A percentile compares a stretch with the other conserved stretches of the same genome.
phyloP scores from a whole-genome alignment of 1,139 yeast genomes.

The Candida mesenterica region DNA sequence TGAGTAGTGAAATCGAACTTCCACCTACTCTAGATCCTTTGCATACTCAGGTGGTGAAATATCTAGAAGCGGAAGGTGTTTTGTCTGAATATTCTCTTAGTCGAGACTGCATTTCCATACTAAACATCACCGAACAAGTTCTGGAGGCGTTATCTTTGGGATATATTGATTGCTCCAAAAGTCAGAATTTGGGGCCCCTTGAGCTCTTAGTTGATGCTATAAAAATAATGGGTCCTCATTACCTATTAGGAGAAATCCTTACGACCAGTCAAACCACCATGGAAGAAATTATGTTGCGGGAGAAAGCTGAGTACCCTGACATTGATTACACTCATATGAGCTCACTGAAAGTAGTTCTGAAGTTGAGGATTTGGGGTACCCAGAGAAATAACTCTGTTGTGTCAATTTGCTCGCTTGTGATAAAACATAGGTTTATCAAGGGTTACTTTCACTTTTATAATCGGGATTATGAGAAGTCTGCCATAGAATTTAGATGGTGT shows the following conservation, averaged over 20 bases:
- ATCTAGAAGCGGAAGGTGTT: constrained; percentile 10
- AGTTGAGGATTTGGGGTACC: constrained; percentile 12
- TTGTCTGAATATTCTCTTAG: constrained; percentile 9
- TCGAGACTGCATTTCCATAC: constrained; percentile 6
- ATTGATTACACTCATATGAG: constrained; percentile 12
- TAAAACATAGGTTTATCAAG: constrained; percentile 17
- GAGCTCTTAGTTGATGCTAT: constrained; percentile 16
- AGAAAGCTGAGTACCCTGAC: constrained; percentile 16
- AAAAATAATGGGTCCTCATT: constrained; percentile 21
- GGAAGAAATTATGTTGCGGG: constrained; percentile 11
- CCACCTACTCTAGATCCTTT: constrained; percentile 4
- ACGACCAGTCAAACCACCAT: constrained; percentile 7
- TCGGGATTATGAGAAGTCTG: constrained; percentile 11
- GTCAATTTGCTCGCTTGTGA: constrained; percentile 11
- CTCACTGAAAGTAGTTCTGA: constrained; percentile 4
- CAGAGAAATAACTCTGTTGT: constrained; percentile 4
- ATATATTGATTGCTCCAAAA: neutral
- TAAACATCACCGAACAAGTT: constrained; percentile 1
- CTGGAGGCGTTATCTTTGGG: constrained; percentile 1
- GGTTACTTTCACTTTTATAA: constrained; percentile 16
- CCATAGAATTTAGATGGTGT: constrained; percentile 21
- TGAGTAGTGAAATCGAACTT: neutral
- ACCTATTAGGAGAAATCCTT: constrained; percentile 18
- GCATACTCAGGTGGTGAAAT: constrained; percentile 23
- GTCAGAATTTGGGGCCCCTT: constrained; percentile 7